Base-by-base conservation (phyloP, 768 basidiomycete genomes). In the Tricholoma flavovirens region DNA sequence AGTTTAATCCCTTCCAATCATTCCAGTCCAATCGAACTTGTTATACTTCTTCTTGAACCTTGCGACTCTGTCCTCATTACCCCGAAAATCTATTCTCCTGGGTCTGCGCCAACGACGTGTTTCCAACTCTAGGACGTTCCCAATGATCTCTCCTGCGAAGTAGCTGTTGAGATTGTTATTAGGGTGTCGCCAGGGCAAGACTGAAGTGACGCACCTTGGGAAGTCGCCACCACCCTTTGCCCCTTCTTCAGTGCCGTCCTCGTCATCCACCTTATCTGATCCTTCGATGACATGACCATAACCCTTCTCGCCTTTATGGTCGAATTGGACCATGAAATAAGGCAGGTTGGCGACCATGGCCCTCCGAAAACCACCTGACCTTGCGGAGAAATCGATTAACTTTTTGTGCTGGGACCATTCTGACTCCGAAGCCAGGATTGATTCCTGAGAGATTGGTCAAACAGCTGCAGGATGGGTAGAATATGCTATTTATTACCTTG, bases 371-470 rank as follows among this genome's bases (percentile, higher is more conserved):
- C 96, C 96, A 15, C 96, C 95, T 1, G 93, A 90, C 4, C 93
- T 78, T 8, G 84, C 75, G 2, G 90, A 83, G 68, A 99, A 99
- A 70, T 96, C 92, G 61, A 99, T 98, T 51, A 98, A 74, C 66
- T 98, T 98, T 69, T 92, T 94, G 74, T 99, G 95, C 64, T 97
- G 93, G 5, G 95, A 94, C 97, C 97, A 99, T 73, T 98, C 97
- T 5, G 87, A 80, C 68, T 98, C 97, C 2, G 93, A 95, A 40
- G 88, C 80, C 15, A 95, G 71, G 60, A 99, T 96, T 0, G 93
- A 93, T 84, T 98, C 96, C 89, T 93, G 56, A 10, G 32, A 43
- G 12, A 33, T 11, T 46, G 22, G 57, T 21, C 54, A 38, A n/a
- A 48, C 35, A 43, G 49, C 36, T 40, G 12, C 32, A 15, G 24